Percentiles rank a stretch among this genome's conserved stretches.
Conservation (phyloP, 345 rosid genomes). For the Trapa bicornis region DNA sequence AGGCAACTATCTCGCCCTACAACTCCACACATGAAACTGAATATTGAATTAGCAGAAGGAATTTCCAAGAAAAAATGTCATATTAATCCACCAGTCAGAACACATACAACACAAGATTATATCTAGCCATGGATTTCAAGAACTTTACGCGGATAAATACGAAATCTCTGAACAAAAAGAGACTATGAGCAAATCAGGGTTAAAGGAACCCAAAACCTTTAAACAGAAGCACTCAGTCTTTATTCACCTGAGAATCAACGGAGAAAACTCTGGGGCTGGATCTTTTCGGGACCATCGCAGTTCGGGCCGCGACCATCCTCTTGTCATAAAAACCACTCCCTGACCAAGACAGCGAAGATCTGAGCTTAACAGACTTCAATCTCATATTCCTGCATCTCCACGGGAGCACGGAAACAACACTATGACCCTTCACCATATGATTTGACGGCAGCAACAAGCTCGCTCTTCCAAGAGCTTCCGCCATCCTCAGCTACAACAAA, state of each 20-base stretch:
- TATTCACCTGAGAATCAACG: constrained; percentile 46
- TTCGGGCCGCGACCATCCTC: constrained; percentile 21
- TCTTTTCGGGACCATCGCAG: constrained; percentile 16
- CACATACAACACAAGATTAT: no score
- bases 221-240: neutral
- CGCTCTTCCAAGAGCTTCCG: constrained; percentile 10
- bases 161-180: neutral
- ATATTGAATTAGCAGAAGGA: no score
- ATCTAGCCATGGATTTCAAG: neutral
- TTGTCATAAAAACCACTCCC: constrained; percentile 32
- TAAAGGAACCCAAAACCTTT: neutral
- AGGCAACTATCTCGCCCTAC: neutral
- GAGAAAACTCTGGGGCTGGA: constrained; percentile 13
- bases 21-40: no score
- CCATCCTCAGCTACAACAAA: constrained; percentile 1
- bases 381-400: neutral
- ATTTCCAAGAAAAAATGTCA: neutral
- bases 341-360: constrained; percentile 7
- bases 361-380: constrained; percentile 5
- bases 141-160: neutral
- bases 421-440: neutral
- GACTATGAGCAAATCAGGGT: neutral
- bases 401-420: constrained; percentile 1
- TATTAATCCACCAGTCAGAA: no score
- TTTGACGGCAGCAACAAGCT: constrained; percentile 4